Evolutionary conservation across 257 asterid species (phyloP), one percentile per base, ranked within the genome.

Genomic region (Solanum virginianum): DNA sequence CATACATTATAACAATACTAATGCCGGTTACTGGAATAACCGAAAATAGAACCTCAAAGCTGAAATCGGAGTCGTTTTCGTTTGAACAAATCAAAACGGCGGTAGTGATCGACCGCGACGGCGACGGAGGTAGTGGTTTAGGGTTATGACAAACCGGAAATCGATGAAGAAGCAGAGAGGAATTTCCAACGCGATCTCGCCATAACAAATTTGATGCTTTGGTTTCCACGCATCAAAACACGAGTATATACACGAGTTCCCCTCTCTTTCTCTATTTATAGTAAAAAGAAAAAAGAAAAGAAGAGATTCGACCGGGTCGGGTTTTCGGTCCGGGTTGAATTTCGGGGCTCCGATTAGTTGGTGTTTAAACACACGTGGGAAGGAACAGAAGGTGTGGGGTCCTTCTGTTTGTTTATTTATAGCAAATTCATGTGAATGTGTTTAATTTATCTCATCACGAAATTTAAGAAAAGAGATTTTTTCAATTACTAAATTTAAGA

Each of bases 211-310:
- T 9, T 80, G 91, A 89, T 90, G 90, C 74, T 86, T 77, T 86
- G 81, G 89, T 81, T 88, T 90, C 89, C 97, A 92, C 94, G 95
- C 93, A 90, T 93, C 94, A 65, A 89, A 87, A 71, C 90, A 83
- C 49, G 80, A 53, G 83, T 84, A 87, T 88, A 83, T 90, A 92
- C 95, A 91, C 94, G 94, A 87, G 87, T 89, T 89, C 55, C 32
- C 89, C 41, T 15, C 17, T 75, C 14, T 26, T 77, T 9, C 70
- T 22, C 80, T 49, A 60, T 59, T 14, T 49, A 77, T 47, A 80
- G 51, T 68, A 85, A 54, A 9, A 45, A n/a, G n/a, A 9, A 24
- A 39, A 29, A 10, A 10, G 1, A 16, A 16, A 5, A 2, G 1
- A 5, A 2, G 2, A 8, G 1, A 10, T 15, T 16, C 8, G 1